These are phyloP conservation scores for Diaporthe ilicicola DNA, from an alignment of 2,329 filamentous ascomycete species.

Conservation along the genomic window DNA sequence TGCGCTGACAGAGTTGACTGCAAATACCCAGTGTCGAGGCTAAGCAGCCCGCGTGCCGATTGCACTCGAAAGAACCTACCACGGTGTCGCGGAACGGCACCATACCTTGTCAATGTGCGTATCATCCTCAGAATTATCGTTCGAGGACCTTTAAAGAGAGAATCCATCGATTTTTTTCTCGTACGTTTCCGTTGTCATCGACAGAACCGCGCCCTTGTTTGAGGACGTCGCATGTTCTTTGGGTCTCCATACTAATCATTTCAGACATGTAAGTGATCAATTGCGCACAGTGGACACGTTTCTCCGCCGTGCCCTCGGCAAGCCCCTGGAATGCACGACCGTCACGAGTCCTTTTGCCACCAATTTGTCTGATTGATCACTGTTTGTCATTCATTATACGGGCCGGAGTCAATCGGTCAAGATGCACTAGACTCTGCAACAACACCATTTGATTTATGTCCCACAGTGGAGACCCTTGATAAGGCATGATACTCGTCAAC, in stretches of 20 bases:
- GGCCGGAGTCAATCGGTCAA: neutral
- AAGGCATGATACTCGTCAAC: constrained; percentile 25
- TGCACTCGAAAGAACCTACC: neutral
- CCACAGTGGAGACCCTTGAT: constrained; percentile 22
- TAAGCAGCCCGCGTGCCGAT: neutral
- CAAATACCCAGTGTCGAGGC: neutral
- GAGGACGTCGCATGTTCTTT: neutral
- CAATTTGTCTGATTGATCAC: neutral
- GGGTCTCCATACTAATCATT: neutral
- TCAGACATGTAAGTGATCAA: neutral
- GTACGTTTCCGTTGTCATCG: neutral
- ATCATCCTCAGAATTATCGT: neutral
- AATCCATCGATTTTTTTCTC: neutral
- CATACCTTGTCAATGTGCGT: neutral
- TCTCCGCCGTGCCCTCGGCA: neutral
- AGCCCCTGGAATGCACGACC: neutral
- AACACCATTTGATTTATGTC: constrained; percentile 12
- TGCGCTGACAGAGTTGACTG: neutral
- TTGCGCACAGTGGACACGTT: neutral
- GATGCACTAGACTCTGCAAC: neutral
- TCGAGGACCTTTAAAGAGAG: neutral
- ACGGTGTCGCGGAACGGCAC: neutral
- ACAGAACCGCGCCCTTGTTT: neutral
- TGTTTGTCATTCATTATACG: neutral
- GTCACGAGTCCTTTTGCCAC: neutral